Evolutionary conservation across 305 asterid genomes (phyloP), one percentile per base, ranked within the genome.

Genomic region (Fraxinus paxiana): DNA sequence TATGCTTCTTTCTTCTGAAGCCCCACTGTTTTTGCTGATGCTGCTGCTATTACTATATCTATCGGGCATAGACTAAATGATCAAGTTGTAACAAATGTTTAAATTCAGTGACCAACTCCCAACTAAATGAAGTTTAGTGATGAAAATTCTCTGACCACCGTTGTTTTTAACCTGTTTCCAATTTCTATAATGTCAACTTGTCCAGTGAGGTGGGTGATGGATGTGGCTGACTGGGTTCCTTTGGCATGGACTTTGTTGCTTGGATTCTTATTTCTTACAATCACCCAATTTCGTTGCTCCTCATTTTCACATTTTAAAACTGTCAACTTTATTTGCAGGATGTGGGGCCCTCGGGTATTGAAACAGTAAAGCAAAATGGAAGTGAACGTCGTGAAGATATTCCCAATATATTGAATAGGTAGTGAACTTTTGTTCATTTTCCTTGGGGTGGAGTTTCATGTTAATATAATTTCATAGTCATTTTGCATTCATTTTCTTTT

Each of bases 391-490:
- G 87, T 1, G 93, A 89, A 84, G 96, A 91, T 78, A 89, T 81
- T 82, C 97, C 95, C 30, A 89, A 81, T 73, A 90, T 83, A 75
- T 73, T 86, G 86, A 86, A 83, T 80, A 90, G 97, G 98, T 93
- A 86, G 82, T 77, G 28, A 22, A 78, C 83, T 63, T 80, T 24
- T 75, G 35, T 82, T 28, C 1, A 28, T 2, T 26, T 75, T 30
- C 48, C 17, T 70, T 4, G 20, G 33, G 1, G 41, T 9, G 59
- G 34, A 54, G 61, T 48, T 10, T 80, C 67, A 51, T 38, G 22
- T 70, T 15, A 35, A 1, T 76, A 61, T 43, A n/a, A 48, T n/a
- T 75, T 61, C 54, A 46, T 41, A 20, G 20, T 77, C 51, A 41
- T 54, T 41, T 2, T 20, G 13, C 18, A 7, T 56, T 81, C 71